A percentile compares a stretch with the other conserved stretches of the same genome.
phyloP scores from a whole-genome alignment of 805 yeast genomes.

The Ogataea salicorniae region DNA sequence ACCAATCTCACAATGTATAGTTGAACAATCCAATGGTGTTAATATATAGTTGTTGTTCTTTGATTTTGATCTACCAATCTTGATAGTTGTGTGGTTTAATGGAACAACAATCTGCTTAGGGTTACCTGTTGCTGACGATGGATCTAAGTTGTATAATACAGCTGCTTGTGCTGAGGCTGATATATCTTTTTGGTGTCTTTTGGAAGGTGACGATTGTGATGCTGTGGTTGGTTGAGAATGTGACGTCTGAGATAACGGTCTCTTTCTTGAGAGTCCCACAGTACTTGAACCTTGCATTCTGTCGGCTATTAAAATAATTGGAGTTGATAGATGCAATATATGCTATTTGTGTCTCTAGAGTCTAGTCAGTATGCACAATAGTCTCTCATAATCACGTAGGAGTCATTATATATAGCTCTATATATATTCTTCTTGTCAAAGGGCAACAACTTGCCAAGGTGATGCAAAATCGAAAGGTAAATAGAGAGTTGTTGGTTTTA shows the following conservation, averaged over 20 bases:
- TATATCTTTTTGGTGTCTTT: background rate
- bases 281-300: slow-evolving; percentile 1
- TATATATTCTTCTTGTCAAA: no score
- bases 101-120: slow-evolving; percentile 10
- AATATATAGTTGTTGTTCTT: slow-evolving; percentile 58
- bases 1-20: slow-evolving; percentile 54
- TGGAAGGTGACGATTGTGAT: background rate
- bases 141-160: slow-evolving; percentile 11
- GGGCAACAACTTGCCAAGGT: no score
- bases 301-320: no score
- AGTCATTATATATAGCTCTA: no score
- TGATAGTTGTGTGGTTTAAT: slow-evolving; percentile 9
- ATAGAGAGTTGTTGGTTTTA: no score
- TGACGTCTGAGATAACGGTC: slow-evolving; percentile 5
- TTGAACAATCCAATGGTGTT: slow-evolving; percentile 48
- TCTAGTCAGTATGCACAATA: no score
- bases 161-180: slow-evolving; percentile 2
- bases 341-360: no score
- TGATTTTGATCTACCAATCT: slow-evolving; percentile 25
- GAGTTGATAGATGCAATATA: no score
- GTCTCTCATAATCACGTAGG: no score
- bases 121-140: background rate
- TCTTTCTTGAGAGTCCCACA: slow-evolving; percentile 11
- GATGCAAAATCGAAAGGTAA: no score
- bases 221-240: background rate